Base-by-base conservation (phyloP, 352 stramenopile species). In the Phytophthora sojae region DNA sequence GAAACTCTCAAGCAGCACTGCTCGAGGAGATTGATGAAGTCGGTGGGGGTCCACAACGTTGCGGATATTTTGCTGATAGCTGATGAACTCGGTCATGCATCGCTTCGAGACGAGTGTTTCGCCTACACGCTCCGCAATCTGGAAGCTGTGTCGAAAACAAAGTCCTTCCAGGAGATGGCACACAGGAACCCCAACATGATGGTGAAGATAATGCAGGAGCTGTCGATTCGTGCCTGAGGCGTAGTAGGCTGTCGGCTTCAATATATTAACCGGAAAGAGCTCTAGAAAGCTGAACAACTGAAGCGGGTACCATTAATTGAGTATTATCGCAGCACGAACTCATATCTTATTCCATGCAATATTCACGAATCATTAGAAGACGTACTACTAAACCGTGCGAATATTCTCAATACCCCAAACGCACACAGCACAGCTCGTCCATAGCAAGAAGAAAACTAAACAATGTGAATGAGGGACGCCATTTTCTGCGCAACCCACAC, bases 91-190 rank as follows among this genome's bases (percentile, higher is more conserved):
- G 97, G 97, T 11, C 95, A 96, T 5, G 66, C 76, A 4, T 82
- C 90, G 19, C 85, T 99, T 25, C 89, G 96, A 55, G 84, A 94
- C 63, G 96, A 98, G 72, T 97, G 95, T 59, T 92, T 99, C 57
- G 89, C 93, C 44, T 99, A 98, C 76, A 98, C 99, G 67, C 77
- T 99, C 50, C 93, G 89, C 35, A 97, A 99, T 85, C 99, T 99
- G 76, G 96, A 99, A 86, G 79, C 80, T 26, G 91, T 99, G 19
- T 98, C 94, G 14, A 99, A 99, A 83, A 99, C 94, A 11, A 61
- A 77, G 15, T 77, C 89, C 26, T 99, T 99, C 78, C 94, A 98
- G 77, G 96, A 99, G 64, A 99, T 99, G 96, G 96, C 95, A 8
- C 79, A 95, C 51, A 97, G 80, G 45, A 99, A 99, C 79, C 96